phyloP scores from a whole-genome alignment of 345 rosid genomes.

The Melastoma malabathricum region DNA sequence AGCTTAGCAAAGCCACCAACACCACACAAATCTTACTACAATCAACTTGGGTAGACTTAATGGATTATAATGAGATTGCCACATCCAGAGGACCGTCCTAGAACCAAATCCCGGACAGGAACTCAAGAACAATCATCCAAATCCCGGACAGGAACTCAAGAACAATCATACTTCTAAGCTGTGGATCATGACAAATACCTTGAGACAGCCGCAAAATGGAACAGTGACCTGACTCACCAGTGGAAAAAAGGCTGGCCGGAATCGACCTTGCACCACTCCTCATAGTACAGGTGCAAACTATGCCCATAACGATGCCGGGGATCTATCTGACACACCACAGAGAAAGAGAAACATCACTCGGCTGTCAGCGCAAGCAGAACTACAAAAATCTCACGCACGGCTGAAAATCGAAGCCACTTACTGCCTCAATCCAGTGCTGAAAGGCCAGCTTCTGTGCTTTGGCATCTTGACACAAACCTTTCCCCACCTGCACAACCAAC shows the following conservation, averaged over 20 bases:
- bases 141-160: too few species aligned
- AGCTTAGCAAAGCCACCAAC: background rate
- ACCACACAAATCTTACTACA: background rate
- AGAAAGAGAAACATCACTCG: background rate
- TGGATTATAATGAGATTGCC: background rate
- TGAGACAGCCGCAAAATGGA: too few species aligned
- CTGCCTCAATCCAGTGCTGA: constrained; percentile 82
- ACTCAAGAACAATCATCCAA: too few species aligned
- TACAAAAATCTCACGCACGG: too few species aligned
- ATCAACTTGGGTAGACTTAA: background rate
- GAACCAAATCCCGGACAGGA: too few species aligned
- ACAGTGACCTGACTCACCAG: constrained; percentile 32
- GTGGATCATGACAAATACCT: too few species aligned
- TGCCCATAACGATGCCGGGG: constrained; percentile 92
- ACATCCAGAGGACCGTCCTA: too few species aligned
- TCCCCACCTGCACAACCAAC: constrained; percentile 41
- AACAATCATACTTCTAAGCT: too few species aligned
- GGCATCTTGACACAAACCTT: constrained; percentile 46
- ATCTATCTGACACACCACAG: constrained; percentile 44
- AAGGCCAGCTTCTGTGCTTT: constrained; percentile 82
- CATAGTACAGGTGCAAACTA: constrained; percentile 57
- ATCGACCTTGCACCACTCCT: constrained; percentile 59
- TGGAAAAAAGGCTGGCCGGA: constrained; percentile 87
- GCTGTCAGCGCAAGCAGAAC: too few species aligned
- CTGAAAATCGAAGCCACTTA: constrained; percentile 8